Evolutionary conservation across 257 asterid species (phyloP), one percentile per base, ranked within the genome.

Genomic region (Knoxia roxburghii): DNA sequence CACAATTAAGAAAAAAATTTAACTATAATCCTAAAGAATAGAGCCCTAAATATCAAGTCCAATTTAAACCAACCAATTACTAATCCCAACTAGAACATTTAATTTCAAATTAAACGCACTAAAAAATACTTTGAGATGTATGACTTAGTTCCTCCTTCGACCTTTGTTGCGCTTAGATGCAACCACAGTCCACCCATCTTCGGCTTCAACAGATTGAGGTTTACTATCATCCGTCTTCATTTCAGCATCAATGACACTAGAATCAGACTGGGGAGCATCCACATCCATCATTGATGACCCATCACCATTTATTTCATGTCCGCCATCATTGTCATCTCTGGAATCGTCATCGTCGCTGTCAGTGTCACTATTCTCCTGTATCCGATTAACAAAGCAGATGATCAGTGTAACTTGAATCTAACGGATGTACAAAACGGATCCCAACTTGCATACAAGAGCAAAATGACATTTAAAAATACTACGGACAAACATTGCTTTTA

Each of bases 101-200:
- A n/a, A n/a, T n/a, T n/a, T n/a, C n/a, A n/a, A n/a, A n/a, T n/a
- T n/a, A n/a, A n/a, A n/a, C n/a, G n/a, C n/a, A n/a, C n/a, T n/a
- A n/a, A n/a, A n/a, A n/a, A n/a, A n/a, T n/a, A n/a, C n/a, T n/a
- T n/a, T n/a, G n/a, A n/a, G n/a, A n/a, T n/a, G n/a, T n/a, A n/a
- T 37, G 9, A 37, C 58, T 67, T 62, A 80, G 37, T 67, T 73
- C 76, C 60, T n/a, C n/a, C n/a, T 78, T 73, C 81, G 67, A 55
- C 84, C 89, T 77, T 23, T 83, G 58, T 70, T 66, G 65, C 82
- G 85, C 61, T 64, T 87, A 11, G 82, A 39, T 45, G 75, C 43
- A 62, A 83, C 89, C 1, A 70, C 79, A 2, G 85, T 83, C 91
- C 89, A 85, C 6, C 82, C 89, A 11, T 87, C 91, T 13, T 53